phyloP scores from a whole-genome alignment of 2,329 filamentous ascomycete species.

The Ilyonectria robusta region DNA sequence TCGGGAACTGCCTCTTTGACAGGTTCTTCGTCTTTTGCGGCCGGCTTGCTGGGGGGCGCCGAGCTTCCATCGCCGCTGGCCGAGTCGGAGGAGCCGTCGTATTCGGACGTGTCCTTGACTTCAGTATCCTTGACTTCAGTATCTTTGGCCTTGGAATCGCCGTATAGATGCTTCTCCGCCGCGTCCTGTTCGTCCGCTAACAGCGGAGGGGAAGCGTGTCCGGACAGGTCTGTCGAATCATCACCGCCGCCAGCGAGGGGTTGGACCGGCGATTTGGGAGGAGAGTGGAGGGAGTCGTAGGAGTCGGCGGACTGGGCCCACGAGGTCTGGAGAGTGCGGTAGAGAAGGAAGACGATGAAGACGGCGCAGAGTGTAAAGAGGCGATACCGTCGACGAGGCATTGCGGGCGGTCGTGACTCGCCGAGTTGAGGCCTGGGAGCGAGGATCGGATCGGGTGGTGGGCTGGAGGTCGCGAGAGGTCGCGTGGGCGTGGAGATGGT shows the following conservation, averaged over 20 bases:
- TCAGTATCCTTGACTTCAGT: neutral
- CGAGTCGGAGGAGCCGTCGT: slow-evolving; percentile 15
- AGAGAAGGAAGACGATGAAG: slow-evolving; percentile 68
- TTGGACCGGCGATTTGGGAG: slow-evolving; percentile 27
- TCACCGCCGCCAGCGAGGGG: slow-evolving; percentile 29
- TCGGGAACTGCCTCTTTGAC: slow-evolving; percentile 30
- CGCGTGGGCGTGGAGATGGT: slow-evolving; percentile 2
- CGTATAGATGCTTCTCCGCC: slow-evolving; percentile 19
- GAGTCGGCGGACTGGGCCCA: slow-evolving; percentile 48
- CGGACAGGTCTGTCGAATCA: slow-evolving; percentile 34
- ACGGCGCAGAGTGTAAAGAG: slow-evolving; percentile 70
- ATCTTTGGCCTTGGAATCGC: slow-evolving; percentile 25
- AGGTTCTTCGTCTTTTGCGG: slow-evolving; percentile 1
- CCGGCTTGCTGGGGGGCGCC: neutral
- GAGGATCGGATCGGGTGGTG: neutral
- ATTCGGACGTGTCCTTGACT: slow-evolving; percentile 17
- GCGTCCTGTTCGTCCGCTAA: slow-evolving; percentile 26
- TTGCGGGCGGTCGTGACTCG: slow-evolving; percentile 44
- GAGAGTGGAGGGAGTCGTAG: slow-evolving; percentile 28
- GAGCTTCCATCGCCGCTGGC: slow-evolving; percentile 2
- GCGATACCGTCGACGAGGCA: slow-evolving; percentile 75
- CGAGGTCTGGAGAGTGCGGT: slow-evolving; percentile 62
- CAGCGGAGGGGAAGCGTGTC: slow-evolving; percentile 25
- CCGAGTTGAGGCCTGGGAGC: slow-evolving; percentile 43
- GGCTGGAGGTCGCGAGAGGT: neutral